Percentiles rank a stretch among this genome's conserved stretches.
These are phyloP conservation scores for Globisporangium megalacanthum DNA, from an alignment of 352 stramenopile species.

Conservation along the genomic window DNA sequence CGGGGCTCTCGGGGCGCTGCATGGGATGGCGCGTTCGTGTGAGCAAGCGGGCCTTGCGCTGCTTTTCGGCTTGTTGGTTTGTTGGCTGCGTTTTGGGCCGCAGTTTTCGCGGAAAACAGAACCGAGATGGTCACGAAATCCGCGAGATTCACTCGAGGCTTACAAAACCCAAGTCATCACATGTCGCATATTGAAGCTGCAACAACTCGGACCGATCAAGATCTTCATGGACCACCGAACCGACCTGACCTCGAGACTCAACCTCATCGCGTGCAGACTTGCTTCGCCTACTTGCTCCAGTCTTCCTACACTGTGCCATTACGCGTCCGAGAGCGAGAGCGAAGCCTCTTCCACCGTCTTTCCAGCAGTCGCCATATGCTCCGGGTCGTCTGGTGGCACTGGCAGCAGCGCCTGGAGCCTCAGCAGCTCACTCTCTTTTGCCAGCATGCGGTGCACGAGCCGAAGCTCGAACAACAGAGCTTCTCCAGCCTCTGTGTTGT, in stretches of 20 bases:
- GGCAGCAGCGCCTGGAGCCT: slow-evolving; percentile 10
- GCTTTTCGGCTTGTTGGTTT: too few relatives aligned
- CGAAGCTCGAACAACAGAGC: slow-evolving; percentile 14
- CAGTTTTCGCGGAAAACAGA: not conserved
- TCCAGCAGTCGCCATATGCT: not conserved
- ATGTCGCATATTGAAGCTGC: slow-evolving; percentile 3
- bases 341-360: not conserved
- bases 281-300: too few relatives aligned
- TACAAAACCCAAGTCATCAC: not conserved
- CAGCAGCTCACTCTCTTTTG: slow-evolving; percentile 29
- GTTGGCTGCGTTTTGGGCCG: too few relatives aligned
- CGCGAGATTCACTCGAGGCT: too few relatives aligned
- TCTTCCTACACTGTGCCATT: too few relatives aligned
- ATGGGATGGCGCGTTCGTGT: not conserved
- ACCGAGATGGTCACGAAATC: not conserved
- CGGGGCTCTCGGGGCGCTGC: not conserved
- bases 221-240: too few relatives aligned
- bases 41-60: not conserved
- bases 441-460: slow-evolving; percentile 27
- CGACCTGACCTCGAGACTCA: too few relatives aligned
- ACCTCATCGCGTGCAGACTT: too few relatives aligned
- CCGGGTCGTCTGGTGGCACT: not conserved
- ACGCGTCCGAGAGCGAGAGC: not conserved
- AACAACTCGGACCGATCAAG: too few relatives aligned
- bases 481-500: not conserved